Conservation (phyloP, 1,284 basidiomycete species). For the Thecaphora thlaspeos region DNA sequence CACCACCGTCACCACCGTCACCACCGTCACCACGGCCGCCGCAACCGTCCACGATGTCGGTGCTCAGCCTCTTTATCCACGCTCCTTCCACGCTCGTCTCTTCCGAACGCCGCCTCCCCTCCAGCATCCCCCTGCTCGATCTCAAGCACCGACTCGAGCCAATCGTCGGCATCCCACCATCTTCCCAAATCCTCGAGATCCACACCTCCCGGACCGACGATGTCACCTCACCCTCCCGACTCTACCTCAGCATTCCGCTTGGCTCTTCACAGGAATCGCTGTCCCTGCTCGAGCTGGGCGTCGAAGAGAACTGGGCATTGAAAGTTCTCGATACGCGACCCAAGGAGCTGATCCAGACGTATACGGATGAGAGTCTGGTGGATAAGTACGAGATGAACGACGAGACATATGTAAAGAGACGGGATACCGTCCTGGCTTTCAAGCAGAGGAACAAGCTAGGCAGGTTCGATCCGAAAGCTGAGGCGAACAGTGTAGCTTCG, state of each 20-base stretch:
- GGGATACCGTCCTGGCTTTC: conserved; percentile 83
- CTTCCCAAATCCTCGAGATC: conserved; percentile 59
- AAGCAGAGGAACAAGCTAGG: conserved; percentile 86
- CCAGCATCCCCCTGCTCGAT: conserved; percentile 21
- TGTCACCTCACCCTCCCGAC: conserved; percentile 60
- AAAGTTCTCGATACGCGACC: conserved; percentile 64
- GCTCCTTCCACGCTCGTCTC: conserved; percentile 39
- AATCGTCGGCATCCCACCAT: conserved; percentile 78
- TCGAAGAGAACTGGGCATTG: conserved; percentile 70
- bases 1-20: conserved; percentile 6
- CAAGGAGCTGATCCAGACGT: conserved; percentile 70
- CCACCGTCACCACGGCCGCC: neutral
- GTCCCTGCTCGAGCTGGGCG: conserved; percentile 72
- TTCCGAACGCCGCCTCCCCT: conserved; percentile 39
- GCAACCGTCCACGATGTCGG: conserved; percentile 23
- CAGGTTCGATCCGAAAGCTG: conserved; percentile 67
- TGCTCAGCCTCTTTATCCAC: conserved; percentile 43
- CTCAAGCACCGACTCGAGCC: conserved; percentile 77
- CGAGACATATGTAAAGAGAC: conserved; percentile 71
- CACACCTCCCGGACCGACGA: conserved; percentile 60
- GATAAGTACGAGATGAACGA: conserved; percentile 88
- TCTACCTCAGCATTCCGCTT: conserved; percentile 61
- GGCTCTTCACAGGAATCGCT: conserved; percentile 67
- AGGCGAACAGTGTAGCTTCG: conserved; percentile 46
- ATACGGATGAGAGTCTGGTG: conserved; percentile 79